Base-by-base conservation (phyloP, 1,284 basidiomycete species). In the Malassezia japonica region DNA sequence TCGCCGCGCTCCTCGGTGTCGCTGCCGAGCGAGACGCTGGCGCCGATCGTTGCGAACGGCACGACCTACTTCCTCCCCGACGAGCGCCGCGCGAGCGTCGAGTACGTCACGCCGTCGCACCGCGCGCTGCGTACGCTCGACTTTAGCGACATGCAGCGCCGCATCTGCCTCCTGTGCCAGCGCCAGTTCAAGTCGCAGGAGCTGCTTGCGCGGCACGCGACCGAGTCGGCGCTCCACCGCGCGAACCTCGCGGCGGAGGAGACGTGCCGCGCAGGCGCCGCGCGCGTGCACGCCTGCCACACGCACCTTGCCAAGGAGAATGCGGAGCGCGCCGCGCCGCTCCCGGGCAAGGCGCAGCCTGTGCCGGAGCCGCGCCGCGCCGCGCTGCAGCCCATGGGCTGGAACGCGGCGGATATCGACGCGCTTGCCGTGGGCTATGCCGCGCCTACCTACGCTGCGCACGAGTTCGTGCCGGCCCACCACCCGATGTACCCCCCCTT, bases 121-220 rank as follows among this genome's bases (percentile, higher is more conserved):
- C 18, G 46, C 8, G 34, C 31, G 16, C 43, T 54, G 10, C 51
- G 51, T 16, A 10, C 29, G 16, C 29, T 54, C 6, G 41, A 56
- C 48, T 56, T 33, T 36, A 21, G 48, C 10, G 54, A 56, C 24
- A 16, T 18, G 27, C 16, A 36, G 27, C 49, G 42, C 16, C 40
- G 25, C 15, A 36, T 44, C 10, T 56, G 54, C 28, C 27, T 56
- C 12, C 50, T 56, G 27, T 56, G 54, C 39, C 48, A 44, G 28
- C 33, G 37, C 12, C 44, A 47, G 34, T 56, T 56, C 29, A 33
- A 36, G 23, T 33, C 24, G 18, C 18, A 15, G 5, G 54, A 47
- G 28, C 24, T 47, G n/a, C 39, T 56, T 10, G 23, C 38, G 27
- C 49, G 48, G 16, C 54, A 56, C 29, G 44, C 35, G 25, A 25